Evolutionary conservation across 345 rosid genomes (phyloP).

Genomic region (Clarkia xantiana): DNA sequence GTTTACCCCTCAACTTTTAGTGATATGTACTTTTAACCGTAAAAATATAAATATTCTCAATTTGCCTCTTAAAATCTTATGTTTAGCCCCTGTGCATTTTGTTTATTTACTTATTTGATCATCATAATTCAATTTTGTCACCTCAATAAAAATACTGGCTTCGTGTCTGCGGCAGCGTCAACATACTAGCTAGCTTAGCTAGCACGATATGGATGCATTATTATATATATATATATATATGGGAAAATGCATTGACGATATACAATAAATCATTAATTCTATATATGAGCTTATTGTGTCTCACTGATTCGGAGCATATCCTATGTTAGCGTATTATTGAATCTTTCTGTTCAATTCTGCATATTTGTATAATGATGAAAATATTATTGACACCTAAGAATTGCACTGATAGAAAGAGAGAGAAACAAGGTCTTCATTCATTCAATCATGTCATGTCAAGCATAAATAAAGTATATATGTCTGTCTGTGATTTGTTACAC

Average conservation of each 20-base stretch:
- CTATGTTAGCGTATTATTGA: background rate
- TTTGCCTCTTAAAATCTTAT: no score
- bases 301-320: conserved; percentile 29
- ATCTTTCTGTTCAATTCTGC: conserved; percentile 1
- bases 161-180: no score
- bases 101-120: no score
- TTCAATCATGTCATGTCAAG: conserved; percentile 44
- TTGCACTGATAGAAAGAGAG: conserved; percentile 30
- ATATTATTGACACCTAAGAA: conserved; percentile 58
- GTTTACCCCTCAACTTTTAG: no score
- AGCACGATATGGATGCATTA: conserved; percentile 63
- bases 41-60: no score
- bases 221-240: background rate
- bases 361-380: conserved; percentile 20
- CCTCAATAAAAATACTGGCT: no score
- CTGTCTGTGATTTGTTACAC: conserved; percentile 1
- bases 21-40: no score
- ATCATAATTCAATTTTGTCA: no score
- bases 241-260: conserved; percentile 20
- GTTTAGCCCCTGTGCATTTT: no score
- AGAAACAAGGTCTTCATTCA: conserved; percentile 15
- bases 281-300: conserved; percentile 24
- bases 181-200: no score
- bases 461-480: conserved; percentile 34
- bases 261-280: conserved; percentile 27